These are phyloP conservation scores for Cryptosporidium xiaoi DNA, from an alignment of 169 alveolate genomes.

Conservation along the genomic window DNA sequence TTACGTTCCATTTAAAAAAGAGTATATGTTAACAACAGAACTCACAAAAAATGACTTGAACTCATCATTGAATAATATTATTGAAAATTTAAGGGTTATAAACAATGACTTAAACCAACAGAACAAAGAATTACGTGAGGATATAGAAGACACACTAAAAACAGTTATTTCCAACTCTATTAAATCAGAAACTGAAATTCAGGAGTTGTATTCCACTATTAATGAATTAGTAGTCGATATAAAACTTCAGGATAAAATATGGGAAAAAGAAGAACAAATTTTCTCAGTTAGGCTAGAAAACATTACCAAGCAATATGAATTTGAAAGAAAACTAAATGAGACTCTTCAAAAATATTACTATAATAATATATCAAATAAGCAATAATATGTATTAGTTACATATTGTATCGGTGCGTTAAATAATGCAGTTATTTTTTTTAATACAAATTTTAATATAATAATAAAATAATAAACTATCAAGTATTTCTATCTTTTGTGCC, in stretches of 20 bases:
- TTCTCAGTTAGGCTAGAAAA: slow-evolving; percentile 68
- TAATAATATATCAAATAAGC: slow-evolving; percentile 1
- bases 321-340: slow-evolving; percentile 75
- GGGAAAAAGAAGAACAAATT: slow-evolving; percentile 59
- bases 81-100: slow-evolving; percentile 29
- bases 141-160: slow-evolving; percentile 54
- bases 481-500: slow-evolving; percentile 19
- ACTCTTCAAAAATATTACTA: slow-evolving; percentile 75
- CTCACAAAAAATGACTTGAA: slow-evolving; percentile 56
- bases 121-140: slow-evolving; percentile 59
- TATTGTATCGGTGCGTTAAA: too few species aligned
- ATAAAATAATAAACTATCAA: background rate
- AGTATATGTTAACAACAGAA: slow-evolving; percentile 40
- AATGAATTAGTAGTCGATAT: slow-evolving; percentile 46
- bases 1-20: slow-evolving; percentile 75
- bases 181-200: slow-evolving; percentile 61
- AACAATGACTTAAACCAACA: slow-evolving; percentile 52
- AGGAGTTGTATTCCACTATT: slow-evolving; percentile 29
- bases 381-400: background rate
- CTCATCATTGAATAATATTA: slow-evolving; percentile 65
- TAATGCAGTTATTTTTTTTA: too few species aligned
- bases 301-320: slow-evolving; percentile 59
- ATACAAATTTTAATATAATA: too few species aligned
- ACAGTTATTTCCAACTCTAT: slow-evolving; percentile 7
- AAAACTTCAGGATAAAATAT: slow-evolving; percentile 58